phyloP scores from a whole-genome alignment of 2,329 filamentous ascomycete species.

The Ophiosphaerella narmari region DNA sequence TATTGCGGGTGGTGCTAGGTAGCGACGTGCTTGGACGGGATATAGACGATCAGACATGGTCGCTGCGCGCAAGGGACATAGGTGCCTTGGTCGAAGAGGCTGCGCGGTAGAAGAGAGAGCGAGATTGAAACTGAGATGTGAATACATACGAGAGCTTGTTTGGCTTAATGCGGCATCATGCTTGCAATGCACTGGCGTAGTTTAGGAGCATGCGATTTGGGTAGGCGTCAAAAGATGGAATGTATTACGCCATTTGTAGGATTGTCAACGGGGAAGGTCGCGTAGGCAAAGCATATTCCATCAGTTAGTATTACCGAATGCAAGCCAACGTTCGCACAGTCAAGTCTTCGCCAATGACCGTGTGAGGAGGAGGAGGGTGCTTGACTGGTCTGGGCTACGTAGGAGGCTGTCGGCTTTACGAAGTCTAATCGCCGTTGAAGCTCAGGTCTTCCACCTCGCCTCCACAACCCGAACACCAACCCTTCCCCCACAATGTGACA shows the following conservation, averaged over 20 bases:
- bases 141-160: conserved; percentile 1
- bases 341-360: conserved; percentile 1
- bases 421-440: background rate
- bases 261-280: conserved; percentile 7
- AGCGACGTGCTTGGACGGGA: conserved; percentile 45
- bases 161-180: conserved; percentile 12
- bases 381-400: background rate
- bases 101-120: conserved; percentile 23
- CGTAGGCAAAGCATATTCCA: background rate
- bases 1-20: conserved; percentile 49
- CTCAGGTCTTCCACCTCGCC: background rate
- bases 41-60: conserved; percentile 43
- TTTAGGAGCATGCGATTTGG: conserved; percentile 25
- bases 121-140: background rate
- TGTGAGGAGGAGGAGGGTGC: background rate
- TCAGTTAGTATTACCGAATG: conserved; percentile 12
- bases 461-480: background rate
- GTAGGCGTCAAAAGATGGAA: conserved; percentile 26
- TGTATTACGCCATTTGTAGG: conserved; percentile 20
- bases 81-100: conserved; percentile 34
- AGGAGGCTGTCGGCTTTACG: background rate
- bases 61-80: conserved; percentile 33
- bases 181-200: conserved; percentile 37
- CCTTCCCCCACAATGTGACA: conserved; percentile 1
- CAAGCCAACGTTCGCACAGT: conserved; percentile 2